These are phyloP conservation scores for Tricholoma hemisulphureum DNA, from an alignment of 768 basidiomycete species.

Conservation along the genomic window DNA sequence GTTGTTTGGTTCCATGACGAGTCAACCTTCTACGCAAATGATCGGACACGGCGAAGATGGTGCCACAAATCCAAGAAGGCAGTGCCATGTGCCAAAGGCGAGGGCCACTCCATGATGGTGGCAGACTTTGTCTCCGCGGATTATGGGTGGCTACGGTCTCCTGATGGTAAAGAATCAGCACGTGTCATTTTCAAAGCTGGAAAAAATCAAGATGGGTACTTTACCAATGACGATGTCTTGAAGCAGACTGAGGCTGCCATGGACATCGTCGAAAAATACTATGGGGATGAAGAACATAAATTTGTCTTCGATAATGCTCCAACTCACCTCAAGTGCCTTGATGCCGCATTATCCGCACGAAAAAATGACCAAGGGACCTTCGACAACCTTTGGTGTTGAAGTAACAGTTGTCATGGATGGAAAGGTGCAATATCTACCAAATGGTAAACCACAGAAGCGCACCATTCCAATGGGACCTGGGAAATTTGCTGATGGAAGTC, in stretches of 20 bases:
- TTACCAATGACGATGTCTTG: slow-evolving; percentile 22
- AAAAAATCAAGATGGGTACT: slow-evolving; percentile 27
- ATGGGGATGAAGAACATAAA: slow-evolving; percentile 22
- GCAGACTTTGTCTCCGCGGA: slow-evolving; percentile 33
- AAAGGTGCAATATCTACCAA: background rate
- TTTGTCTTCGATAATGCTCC: slow-evolving; percentile 28
- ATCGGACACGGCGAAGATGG: slow-evolving; percentile 23
- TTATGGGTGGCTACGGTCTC: slow-evolving; percentile 28
- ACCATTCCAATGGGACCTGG: background rate
- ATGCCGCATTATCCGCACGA: slow-evolving; percentile 2
- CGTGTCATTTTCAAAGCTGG: slow-evolving; percentile 24
- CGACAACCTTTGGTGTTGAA: background rate
- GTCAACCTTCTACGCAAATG: slow-evolving; percentile 34
- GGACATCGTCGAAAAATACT: slow-evolving; percentile 21
- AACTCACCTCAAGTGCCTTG: slow-evolving; percentile 23
- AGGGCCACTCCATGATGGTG: slow-evolving; percentile 34
- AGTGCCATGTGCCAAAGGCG: slow-evolving; percentile 18
- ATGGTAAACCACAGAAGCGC: background rate
- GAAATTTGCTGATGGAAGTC: background rate
- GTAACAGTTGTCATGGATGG: background rate
- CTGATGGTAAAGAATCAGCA: slow-evolving; percentile 16
- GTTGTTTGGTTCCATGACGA: slow-evolving; percentile 29
- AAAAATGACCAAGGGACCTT: slow-evolving; percentile 7
- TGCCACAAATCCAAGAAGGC: slow-evolving; percentile 12
- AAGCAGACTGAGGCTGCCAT: slow-evolving; percentile 24